phyloP scores from a whole-genome alignment of 129 eudicot genomes.

The Flaveria sonorensis region DNA sequence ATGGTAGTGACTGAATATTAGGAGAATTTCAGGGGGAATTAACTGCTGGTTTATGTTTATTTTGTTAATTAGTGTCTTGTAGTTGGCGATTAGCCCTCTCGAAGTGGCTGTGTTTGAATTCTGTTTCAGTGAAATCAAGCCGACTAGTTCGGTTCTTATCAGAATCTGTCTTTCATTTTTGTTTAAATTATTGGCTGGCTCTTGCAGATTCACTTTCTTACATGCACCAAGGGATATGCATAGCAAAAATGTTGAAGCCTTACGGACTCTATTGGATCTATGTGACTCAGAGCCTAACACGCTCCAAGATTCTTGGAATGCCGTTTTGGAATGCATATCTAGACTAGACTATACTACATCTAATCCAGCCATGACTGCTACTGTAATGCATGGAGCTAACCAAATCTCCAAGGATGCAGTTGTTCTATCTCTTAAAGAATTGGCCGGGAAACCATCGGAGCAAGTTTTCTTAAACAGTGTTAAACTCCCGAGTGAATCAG shows the following conservation, averaged over 20 bases:
- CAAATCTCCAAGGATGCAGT: slow-evolving; percentile 76
- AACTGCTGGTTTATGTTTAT: too few relatives aligned
- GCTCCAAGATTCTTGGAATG: slow-evolving; percentile 90
- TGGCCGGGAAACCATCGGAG: slow-evolving; percentile 84
- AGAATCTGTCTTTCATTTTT: background rate
- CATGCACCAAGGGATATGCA: slow-evolving; percentile 90
- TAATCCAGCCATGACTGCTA: slow-evolving; percentile 66
- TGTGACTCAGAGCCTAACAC: slow-evolving; percentile 75
- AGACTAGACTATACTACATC: slow-evolving; percentile 74
- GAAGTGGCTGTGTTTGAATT: too few relatives aligned
- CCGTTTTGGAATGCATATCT: slow-evolving; percentile 84
- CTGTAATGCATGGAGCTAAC: slow-evolving; percentile 81
- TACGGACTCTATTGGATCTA: slow-evolving; percentile 68
- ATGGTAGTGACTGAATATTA: too few relatives aligned
- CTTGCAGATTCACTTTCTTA: slow-evolving; percentile 74
- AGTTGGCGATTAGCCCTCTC: too few relatives aligned
- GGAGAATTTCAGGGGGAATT: too few relatives aligned
- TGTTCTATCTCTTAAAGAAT: slow-evolving; percentile 74
- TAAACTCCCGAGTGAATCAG: slow-evolving; percentile 83
- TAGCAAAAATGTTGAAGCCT: slow-evolving; percentile 84
- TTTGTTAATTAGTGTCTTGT: too few relatives aligned
- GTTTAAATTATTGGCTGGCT: background rate
- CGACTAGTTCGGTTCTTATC: too few relatives aligned
- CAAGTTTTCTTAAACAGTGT: slow-evolving; percentile 80
- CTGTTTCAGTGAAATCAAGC: too few relatives aligned